Percentiles rank a stretch among this genome's conserved stretches.
Conservation (phyloP, 495 filamentous ascomycete genomes). For the Eremomyces bilateralis region DNA sequence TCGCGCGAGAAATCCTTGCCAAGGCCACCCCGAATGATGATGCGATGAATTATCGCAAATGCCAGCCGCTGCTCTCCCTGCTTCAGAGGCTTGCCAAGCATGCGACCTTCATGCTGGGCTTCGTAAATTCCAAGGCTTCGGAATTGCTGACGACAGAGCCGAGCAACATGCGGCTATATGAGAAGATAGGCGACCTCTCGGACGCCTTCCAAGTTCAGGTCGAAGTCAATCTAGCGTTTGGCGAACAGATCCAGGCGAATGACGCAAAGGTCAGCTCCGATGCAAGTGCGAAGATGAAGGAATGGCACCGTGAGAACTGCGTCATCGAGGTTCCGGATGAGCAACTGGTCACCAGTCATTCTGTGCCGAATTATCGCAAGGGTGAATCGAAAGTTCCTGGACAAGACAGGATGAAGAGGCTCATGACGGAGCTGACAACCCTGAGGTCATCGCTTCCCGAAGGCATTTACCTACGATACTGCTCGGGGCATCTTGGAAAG, state of each 20-base stretch:
- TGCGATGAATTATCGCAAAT: too few relatives aligned
- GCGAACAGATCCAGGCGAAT: background rate
- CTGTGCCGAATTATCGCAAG: slow-evolving; percentile 9
- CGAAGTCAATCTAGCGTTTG: too few relatives aligned
- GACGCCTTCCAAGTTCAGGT: background rate
- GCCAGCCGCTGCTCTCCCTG: slow-evolving; percentile 6
- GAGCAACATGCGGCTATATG: too few relatives aligned
- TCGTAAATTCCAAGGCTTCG: slow-evolving; percentile 6
- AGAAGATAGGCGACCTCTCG: background rate
- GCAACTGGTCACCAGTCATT: slow-evolving; percentile 10
- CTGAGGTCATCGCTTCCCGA: slow-evolving; percentile 30
- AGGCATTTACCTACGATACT: slow-evolving; percentile 36
- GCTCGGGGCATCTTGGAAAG: slow-evolving; percentile 28
- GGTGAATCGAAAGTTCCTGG: slow-evolving; percentile 6
- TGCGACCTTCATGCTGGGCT: too few relatives aligned
- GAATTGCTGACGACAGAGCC: slow-evolving; percentile 6
- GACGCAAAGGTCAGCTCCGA: background rate
- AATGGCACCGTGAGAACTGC: slow-evolving; percentile 21
- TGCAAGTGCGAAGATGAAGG: slow-evolving; percentile 4
- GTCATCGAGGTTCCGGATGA: slow-evolving; percentile 21
- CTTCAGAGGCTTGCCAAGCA: slow-evolving; percentile 12
- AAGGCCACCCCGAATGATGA: background rate
- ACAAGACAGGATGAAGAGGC: slow-evolving; percentile 24
- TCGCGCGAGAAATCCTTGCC: slow-evolving; percentile 5
- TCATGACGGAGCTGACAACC: slow-evolving; percentile 29